Evolutionary conservation across 768 basidiomycete genomes (phyloP).

Genomic region (Gymnopilus dilepis): DNA sequence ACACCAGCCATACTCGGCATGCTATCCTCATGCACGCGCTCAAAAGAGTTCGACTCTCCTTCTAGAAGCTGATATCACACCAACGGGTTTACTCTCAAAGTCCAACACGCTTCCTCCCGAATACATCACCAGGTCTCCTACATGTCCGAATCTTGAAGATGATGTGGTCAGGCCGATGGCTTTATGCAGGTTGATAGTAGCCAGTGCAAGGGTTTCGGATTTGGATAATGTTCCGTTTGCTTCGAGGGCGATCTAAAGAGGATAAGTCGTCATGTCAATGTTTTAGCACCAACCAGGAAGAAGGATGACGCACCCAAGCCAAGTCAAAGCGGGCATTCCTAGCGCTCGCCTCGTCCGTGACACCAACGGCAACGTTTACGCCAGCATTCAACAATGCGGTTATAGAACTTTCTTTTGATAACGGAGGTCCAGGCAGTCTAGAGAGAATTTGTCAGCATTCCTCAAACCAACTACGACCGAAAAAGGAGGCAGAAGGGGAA

Average conservation of each 20-base stretch:
- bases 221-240: constrained; percentile 45
- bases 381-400: constrained; percentile 59
- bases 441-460: background rate
- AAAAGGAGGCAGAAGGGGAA: background rate
- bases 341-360: constrained; percentile 63
- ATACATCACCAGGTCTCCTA: constrained; percentile 46
- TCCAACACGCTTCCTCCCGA: constrained; percentile 44
- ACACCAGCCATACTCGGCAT: too few species aligned
- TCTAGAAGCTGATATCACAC: constrained; percentile 43
- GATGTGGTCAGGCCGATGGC: constrained; percentile 40
- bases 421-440: constrained; percentile 73
- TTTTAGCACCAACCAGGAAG: background rate
- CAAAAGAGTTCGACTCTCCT: constrained; percentile 42
- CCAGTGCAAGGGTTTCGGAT: constrained; percentile 45
- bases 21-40: too few species aligned
- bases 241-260: constrained; percentile 30
- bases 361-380: constrained; percentile 68
- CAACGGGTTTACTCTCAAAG: constrained; percentile 50
- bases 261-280: too few species aligned
- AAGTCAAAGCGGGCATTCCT: constrained; percentile 74
- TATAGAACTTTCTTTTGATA: constrained; percentile 59
- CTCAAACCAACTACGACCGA: background rate
- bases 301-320: constrained; percentile 48
- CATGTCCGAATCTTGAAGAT: background rate
- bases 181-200: constrained; percentile 47